Evolutionary conservation across 257 asterid genomes (phyloP).

Genomic region (Penstemon barbatus): DNA sequence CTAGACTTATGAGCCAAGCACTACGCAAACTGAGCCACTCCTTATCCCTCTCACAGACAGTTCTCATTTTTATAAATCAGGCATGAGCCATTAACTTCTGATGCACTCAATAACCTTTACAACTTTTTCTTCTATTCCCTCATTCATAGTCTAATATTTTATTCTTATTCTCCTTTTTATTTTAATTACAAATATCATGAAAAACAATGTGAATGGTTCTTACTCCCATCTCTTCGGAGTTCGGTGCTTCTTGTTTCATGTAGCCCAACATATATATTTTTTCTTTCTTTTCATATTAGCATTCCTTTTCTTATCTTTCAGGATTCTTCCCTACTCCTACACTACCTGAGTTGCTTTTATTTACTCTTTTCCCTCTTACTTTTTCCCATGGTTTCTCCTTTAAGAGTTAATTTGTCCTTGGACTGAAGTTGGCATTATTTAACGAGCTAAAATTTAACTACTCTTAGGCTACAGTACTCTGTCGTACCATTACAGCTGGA

Average conservation of each 20-base stretch:
- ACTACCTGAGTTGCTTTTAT: background rate
- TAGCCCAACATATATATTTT: background rate
- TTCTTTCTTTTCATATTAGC: background rate
- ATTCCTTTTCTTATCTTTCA: background rate
- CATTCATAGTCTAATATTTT: background rate
- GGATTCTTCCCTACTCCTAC: constrained; percentile 1
- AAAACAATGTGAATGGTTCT: background rate
- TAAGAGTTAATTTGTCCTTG: no score
- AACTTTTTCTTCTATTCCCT: background rate
- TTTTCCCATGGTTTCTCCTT: background rate
- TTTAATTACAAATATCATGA: background rate
- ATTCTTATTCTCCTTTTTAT: background rate
- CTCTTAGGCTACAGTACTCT: no score
- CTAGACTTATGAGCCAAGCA: constrained; percentile 98
- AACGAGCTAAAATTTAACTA: no score
- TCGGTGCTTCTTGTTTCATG: constrained; percentile 9
- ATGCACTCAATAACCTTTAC: constrained; percentile 11
- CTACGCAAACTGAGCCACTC: constrained; percentile 96
- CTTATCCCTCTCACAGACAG: constrained; percentile 83
- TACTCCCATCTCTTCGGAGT: background rate
- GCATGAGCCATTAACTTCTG: constrained; percentile 34
- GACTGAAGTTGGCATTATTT: no score
- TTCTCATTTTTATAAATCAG: constrained; percentile 91
- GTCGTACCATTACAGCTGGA: no score
- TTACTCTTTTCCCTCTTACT: background rate